Evolutionary conservation across 2,329 filamentous ascomycete genomes (phyloP).

Genomic region (Dactylellina cionopaga): DNA sequence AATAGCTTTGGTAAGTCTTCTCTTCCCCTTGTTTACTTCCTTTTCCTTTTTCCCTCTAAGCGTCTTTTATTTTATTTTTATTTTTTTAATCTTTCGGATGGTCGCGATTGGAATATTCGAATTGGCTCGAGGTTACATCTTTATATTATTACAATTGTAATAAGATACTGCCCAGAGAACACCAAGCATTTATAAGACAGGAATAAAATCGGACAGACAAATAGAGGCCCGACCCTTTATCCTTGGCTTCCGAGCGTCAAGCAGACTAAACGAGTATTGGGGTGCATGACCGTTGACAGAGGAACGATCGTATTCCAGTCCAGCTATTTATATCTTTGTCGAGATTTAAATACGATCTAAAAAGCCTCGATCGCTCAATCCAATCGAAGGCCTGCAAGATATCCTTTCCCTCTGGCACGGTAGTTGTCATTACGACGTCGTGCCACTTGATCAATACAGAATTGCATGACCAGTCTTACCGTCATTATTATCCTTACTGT

Average conservation of each 20-base stretch:
- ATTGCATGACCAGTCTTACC: too few species aligned
- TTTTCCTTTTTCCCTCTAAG: neutral
- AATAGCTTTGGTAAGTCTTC: slow-evolving; percentile 35
- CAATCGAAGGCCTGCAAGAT: neutral
- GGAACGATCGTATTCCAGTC: too few species aligned
- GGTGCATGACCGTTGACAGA: slow-evolving; percentile 4
- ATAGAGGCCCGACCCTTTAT: slow-evolving; percentile 4
- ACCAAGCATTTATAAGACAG: slow-evolving; percentile 7
- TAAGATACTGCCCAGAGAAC: slow-evolving; percentile 20
- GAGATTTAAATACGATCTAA: too few species aligned
- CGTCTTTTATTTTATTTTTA: neutral
- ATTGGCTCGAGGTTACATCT: slow-evolving; percentile 44
- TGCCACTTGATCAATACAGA: too few species aligned
- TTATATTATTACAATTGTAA: too few species aligned
- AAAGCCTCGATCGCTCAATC: too few species aligned
- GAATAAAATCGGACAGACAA: slow-evolving; percentile 8
- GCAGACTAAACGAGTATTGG: too few species aligned
- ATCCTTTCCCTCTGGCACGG: too few species aligned
- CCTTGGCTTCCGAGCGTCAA: slow-evolving; percentile 27
- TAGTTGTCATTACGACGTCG: too few species aligned
- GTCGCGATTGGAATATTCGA: too few species aligned
- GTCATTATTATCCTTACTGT: too few species aligned
- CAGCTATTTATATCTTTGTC: slow-evolving; percentile 29
- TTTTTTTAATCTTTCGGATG: too few species aligned
- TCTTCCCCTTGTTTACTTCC: neutral